Evolutionary conservation across 148 eudicot species (phyloP), one percentile per base, ranked within the genome.

Genomic region (Suaeda aralocaspica): DNA sequence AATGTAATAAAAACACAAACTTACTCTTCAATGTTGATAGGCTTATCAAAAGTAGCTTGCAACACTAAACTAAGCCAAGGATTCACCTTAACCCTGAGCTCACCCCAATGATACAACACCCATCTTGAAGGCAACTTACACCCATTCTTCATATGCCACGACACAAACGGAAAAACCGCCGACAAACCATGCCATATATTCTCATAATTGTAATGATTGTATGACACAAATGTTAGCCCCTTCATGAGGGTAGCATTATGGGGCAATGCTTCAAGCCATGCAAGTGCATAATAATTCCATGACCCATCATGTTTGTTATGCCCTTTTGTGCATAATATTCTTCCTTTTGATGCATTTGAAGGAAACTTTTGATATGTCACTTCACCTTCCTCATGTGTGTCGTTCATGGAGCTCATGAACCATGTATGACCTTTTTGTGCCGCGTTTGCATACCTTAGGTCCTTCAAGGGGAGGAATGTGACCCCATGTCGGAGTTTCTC

Each of bases 371-470:
- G 94, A 78, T 78, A 83, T 61, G 82, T 84, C 24, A 83, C 94
- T 44, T 83, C 88, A 13, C 89, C 97, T 68, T 82, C 81, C 59
- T 71, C 84, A 3, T 77, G 91, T 18, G 72, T 88, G 78, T 91
- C 94, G 39, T 80, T 72, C 75, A 82, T 28, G 62, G 93, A 81
- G 72, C 97, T 91, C 97, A 90, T 90, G 91, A 90, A 90, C 96
- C 91, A 90, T 24, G 96, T 90, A 81, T 90, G 96, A 34, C 91
- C 96, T 21, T 64, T 61, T 1, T 59, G 81, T 46, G 96, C 83
- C 5, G 82, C 24, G 10, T 59, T 46, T 1, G 87, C 2, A 70
- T 72, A 91, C 19, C 93, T 74, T 30, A 91, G 69, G 80, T 91
- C 96, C 67, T 88, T 91, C 2, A 91, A 59, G 1, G 93, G 97